A percentile compares a stretch with the other conserved stretches of the same genome.
Conservation (phyloP, 1,284 basidiomycete genomes). For the Baeospora myosura region DNA sequence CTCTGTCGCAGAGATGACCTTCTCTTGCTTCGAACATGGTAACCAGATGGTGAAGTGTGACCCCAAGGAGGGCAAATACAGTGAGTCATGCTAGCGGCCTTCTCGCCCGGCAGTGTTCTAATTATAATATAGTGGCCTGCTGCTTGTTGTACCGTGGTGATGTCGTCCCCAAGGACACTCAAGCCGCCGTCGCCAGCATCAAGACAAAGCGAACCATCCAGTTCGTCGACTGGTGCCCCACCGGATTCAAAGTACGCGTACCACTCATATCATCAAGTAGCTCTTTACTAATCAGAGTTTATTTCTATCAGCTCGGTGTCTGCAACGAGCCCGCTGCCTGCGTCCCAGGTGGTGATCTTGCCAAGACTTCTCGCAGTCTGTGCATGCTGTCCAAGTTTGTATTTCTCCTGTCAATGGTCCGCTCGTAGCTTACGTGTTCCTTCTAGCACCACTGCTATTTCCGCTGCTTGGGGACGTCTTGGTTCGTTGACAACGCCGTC, state of each 20-base stretch:
- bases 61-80: slow-evolving; percentile 95
- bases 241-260: slow-evolving; percentile 84
- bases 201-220: slow-evolving; percentile 98
- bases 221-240: slow-evolving; percentile 98
- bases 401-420: neutral
- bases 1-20: slow-evolving; percentile 97
- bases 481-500: slow-evolving; percentile 29
- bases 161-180: slow-evolving; percentile 95
- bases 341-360: slow-evolving; percentile 92
- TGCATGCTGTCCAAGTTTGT: slow-evolving; percentile 90
- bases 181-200: slow-evolving; percentile 88
- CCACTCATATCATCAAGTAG: neutral
- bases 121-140: slow-evolving; percentile 62
- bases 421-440: slow-evolving; percentile 2
- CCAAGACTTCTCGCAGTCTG: slow-evolving; percentile 88
- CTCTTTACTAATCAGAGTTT: neutral
- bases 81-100: slow-evolving; percentile 36
- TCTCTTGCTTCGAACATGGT: slow-evolving; percentile 94
- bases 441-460: slow-evolving; percentile 84
- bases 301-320: slow-evolving; percentile 76
- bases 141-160: slow-evolving; percentile 90
- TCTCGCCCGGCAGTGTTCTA: slow-evolving; percentile 8
- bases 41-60: slow-evolving; percentile 99
- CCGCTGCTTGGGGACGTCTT: slow-evolving; percentile 89
- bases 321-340: slow-evolving; percentile 92